Base-by-base conservation (phyloP, 768 basidiomycete species). In the Naganishia friedmannii region DNA sequence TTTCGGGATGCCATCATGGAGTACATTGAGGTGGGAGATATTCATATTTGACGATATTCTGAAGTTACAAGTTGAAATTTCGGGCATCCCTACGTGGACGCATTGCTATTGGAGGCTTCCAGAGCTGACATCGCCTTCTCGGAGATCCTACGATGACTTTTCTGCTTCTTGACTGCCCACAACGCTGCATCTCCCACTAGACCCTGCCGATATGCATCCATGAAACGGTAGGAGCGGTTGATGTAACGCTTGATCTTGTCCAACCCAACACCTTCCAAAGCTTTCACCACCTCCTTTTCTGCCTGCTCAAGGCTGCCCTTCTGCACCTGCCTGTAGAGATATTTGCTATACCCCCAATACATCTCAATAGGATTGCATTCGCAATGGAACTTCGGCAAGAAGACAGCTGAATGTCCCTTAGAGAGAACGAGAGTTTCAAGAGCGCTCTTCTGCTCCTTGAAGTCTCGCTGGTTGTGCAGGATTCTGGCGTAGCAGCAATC, bases 291-390 rank as follows among this genome's bases (percentile, higher is more conserved):
- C 74, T 84, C 84, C 7, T 32, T 28, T 57, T 81, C 73, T 60
- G 82, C 81, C 21, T 73, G 81, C 56, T 83, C 80, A 15, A 70
- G 68, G 5, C 75, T 73, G 7, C 81, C 82, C 5, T 70, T 56
- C 3, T 75, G 73, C 34, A 65, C 65, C 23, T 71, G 8, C 0
- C 80, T 72, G 71, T 84, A 84, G 1, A 53, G 23, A 12, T 69
- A 70, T 69, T 84, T 85, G 17, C 79, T 79, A 55, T 71, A 74
- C 1, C 83, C 79, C 82, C 83, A 83, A 53, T 75, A 81, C 70
- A 77, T 77, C 72, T 85, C 83, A 75, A 85, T 85, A 19, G 82
- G 82, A 74, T 85, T 85, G 3, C 85, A 77, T 74, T 85, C 82
- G 74, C 83, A 84, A 60, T 85, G 83, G 73, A 81, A 85, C 67